Evolutionary conservation across 2,329 filamentous ascomycete genomes (phyloP), one percentile per base, ranked within the genome.

Genomic region (Escovopsis weberi): DNA sequence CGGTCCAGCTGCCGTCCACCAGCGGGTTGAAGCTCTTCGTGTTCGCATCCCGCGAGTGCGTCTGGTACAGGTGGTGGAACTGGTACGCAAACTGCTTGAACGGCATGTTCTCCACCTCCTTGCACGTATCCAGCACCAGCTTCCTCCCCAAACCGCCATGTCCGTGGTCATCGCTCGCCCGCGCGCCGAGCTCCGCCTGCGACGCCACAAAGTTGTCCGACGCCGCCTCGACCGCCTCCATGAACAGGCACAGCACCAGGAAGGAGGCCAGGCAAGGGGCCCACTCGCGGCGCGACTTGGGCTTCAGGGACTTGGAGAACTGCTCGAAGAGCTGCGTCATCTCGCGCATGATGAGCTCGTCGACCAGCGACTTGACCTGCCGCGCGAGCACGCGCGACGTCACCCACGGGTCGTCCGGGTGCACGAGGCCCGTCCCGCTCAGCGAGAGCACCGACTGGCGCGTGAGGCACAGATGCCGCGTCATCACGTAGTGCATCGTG

Each of bases 1-100:
- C 58, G 18, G 62, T 54, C 40, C 63, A 60, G 35, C 55, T 54
- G 38, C 60, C 55, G 49, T 75, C 70, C 7, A 68, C 48, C n/a
- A 77, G 54, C 15, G 73, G 73, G 50, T 76, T 77, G 52, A 75
- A 77, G 39, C 71, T 61, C 55, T 62, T 69, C 7, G 63, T 55
- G 37, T 65, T 64, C 4, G 62, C 61, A 47, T 74, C 69, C 48
- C 62, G 62, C 43, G 61, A 65, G 53, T 75, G 70, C 18, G 73
- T 76, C 60, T 75, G 71, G 51, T 74, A 77, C 43, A 74, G 64
- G 51, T 74, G 66, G 55, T 77, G 73, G 53, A 77, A 77, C 56
- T 75, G 72, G 48, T 71, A 74, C 4, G 69, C 70, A 51, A 77
- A 75, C 56, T 77, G 72, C 56, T 68, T 71, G 52, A 77, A 77